Evolutionary conservation across 257 asterid species (phyloP), one percentile per base, ranked within the genome.

Genomic region (Plantago elongata): DNA sequence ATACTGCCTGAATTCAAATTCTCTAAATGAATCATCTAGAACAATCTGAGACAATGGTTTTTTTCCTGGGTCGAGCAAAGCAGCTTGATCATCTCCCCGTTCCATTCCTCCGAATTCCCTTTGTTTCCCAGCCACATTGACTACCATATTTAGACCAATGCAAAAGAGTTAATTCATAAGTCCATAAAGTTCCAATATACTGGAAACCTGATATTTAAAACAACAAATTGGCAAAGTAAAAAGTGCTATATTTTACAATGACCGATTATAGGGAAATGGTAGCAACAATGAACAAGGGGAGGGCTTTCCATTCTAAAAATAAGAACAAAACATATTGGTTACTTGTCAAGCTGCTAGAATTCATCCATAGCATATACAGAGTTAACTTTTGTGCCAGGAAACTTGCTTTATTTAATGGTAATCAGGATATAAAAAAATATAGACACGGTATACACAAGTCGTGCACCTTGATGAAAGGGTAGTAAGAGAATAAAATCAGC

Each of bases 1-100:
- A 78, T 93, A 93, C 81, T 93, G 99, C 79, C 94, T 80, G 89
- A 93, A 93, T 73, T 93, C 97, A 65, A 89, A 93, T 72, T 93
- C 96, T 83, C 96, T 82, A 72, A 93, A 89, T 50, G 97, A 85
- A 75, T 89, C 99, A 57, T 93, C 94, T 64, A 78, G 90, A 73
- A 93, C 84, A 73, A 93, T 93, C 76, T 83, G 96, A 29, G 85
- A 78, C 72, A 93, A 76, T 68, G 84, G 58, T 72, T 82, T 89
- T 67, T 74, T 85, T 37, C 83, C 90, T 34, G 94, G 87, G 64
- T 89, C 85, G 67, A 93, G 87, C 66, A 93, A 78, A 63, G 82
- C 79, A 67, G 97, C 97, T 73, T 82, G 88, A 76, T 93, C 99
- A 79, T 89, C 99, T 45, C 79, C 96, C 57, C 64, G 72, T 66